A percentile compares a stretch with the other conserved stretches of the same genome.
Conservation (phyloP, 2,329 filamentous ascomycete species). For the Aspergillus fischeri region DNA sequence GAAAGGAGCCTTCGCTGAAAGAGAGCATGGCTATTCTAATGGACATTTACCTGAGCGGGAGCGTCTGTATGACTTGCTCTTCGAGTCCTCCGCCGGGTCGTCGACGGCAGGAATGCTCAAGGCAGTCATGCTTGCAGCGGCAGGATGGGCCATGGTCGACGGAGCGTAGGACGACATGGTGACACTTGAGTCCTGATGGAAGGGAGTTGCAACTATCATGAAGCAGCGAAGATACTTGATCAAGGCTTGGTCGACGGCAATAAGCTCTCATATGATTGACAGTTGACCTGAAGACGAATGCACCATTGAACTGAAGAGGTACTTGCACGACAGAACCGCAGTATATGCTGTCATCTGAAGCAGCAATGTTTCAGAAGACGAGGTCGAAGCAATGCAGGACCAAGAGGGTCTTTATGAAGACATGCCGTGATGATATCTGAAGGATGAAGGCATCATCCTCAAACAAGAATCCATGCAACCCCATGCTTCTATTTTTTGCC, state of each 20-base stretch:
- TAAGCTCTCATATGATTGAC: not conserved
- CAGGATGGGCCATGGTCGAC: not conserved
- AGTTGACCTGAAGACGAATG: not conserved
- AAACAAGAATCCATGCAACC: constrained; percentile 4
- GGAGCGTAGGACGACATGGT: not conserved
- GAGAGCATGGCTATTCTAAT: not conserved
- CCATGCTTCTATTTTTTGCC: constrained; percentile 14
- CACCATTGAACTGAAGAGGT: not conserved
- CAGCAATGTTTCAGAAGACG: constrained; percentile 2
- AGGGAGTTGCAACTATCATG: not conserved
- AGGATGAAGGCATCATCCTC: constrained; percentile 1
- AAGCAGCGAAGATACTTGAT: not conserved
- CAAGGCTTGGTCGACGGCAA: not conserved
- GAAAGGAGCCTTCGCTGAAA: too few relatives aligned
- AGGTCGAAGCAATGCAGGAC: constrained; percentile 6
- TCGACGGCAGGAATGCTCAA: not conserved
- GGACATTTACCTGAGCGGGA: not conserved
- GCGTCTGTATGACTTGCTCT: not conserved
- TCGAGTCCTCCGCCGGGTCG: not conserved
- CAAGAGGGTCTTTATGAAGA: constrained; percentile 11
- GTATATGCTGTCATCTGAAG: constrained; percentile 3
- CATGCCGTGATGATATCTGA: constrained; percentile 5
- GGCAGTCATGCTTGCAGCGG: not conserved
- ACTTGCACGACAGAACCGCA: not conserved
- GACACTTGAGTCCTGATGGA: not conserved